phyloP scores from a whole-genome alignment of 1,284 basidiomycete species.

The Boletus hoseneyae region DNA sequence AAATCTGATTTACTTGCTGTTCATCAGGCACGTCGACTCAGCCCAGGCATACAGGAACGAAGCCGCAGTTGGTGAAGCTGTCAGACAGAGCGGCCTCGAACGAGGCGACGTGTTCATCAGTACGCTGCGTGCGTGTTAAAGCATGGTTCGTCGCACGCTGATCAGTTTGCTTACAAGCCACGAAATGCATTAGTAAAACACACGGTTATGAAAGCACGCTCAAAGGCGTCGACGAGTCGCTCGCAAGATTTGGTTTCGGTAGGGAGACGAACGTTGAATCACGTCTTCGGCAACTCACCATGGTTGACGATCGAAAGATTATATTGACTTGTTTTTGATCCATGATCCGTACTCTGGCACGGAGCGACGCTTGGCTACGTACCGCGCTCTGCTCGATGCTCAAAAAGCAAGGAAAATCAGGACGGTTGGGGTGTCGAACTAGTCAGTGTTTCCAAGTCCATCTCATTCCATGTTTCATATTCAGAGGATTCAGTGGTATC shows the following conservation, averaged over 20 bases:
- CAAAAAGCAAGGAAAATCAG: slow-evolving; percentile 64
- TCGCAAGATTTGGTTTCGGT: slow-evolving; percentile 55
- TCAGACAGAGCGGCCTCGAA: slow-evolving; percentile 49
- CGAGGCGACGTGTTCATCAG: slow-evolving; percentile 68
- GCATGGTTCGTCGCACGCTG: not conserved
- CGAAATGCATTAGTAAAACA: slow-evolving; percentile 54
- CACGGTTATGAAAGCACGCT: slow-evolving; percentile 60
- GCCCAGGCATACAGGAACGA: slow-evolving; percentile 79
- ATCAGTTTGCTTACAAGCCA: slow-evolving; percentile 41
- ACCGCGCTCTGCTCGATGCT: slow-evolving; percentile 57
- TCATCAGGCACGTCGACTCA: slow-evolving; percentile 60
- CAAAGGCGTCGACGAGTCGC: slow-evolving; percentile 54
- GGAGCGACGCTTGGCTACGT: slow-evolving; percentile 58
- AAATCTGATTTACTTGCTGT: not conserved
- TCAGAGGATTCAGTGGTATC: slow-evolving; percentile 47
- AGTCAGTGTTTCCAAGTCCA: slow-evolving; percentile 39
- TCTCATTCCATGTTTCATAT: not conserved
- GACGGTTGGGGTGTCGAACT: slow-evolving; percentile 78
- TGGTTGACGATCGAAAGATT: slow-evolving; percentile 39
- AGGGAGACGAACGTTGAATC: slow-evolving; percentile 4
- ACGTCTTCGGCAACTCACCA: slow-evolving; percentile 11
- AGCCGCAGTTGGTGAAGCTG: slow-evolving; percentile 54
- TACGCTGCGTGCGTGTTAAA: slow-evolving; percentile 32
- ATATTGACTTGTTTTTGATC: slow-evolving; percentile 77
- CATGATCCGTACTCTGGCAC: slow-evolving; percentile 67